Conservation (phyloP, 139 green algal species). For the Zygnema circumcarinatum region DNA sequence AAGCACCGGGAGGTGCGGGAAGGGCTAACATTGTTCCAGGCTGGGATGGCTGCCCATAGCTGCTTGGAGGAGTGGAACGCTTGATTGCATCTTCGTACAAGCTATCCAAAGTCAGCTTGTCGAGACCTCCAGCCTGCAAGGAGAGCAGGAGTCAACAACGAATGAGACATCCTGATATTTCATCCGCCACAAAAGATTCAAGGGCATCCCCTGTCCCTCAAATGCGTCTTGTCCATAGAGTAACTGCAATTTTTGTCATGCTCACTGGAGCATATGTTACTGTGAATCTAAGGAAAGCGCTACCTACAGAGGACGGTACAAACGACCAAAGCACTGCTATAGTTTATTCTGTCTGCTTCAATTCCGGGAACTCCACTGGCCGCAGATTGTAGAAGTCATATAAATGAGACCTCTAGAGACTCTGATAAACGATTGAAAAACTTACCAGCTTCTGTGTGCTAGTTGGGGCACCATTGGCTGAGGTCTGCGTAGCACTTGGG, state of each 20-base stretch:
- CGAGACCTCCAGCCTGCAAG: conserved; percentile 30
- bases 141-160: not conserved
- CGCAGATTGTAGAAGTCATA: no score
- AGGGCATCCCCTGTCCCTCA: no score
- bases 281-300: no score
- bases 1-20: conserved; percentile 18
- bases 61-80: conserved; percentile 17
- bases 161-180: not conserved
- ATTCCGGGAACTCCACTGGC: no score
- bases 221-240: no score
- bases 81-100: conserved; percentile 58
- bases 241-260: no score
- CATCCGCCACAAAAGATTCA: no score
- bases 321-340: not conserved
- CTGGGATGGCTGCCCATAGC: not conserved
- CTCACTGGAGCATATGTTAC: no score
- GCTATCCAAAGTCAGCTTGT: conserved; percentile 60
- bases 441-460: conserved; percentile 11
- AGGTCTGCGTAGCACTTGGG: conserved; percentile 1
- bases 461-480: not conserved
- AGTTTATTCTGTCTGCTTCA: not conserved
- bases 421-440: not conserved
- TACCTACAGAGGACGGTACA: no score
- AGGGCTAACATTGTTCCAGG: conserved; percentile 22
- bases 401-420: no score